phyloP scores from a whole-genome alignment of 2,329 filamentous ascomycete species.

The Rugonectria rugulosa region DNA sequence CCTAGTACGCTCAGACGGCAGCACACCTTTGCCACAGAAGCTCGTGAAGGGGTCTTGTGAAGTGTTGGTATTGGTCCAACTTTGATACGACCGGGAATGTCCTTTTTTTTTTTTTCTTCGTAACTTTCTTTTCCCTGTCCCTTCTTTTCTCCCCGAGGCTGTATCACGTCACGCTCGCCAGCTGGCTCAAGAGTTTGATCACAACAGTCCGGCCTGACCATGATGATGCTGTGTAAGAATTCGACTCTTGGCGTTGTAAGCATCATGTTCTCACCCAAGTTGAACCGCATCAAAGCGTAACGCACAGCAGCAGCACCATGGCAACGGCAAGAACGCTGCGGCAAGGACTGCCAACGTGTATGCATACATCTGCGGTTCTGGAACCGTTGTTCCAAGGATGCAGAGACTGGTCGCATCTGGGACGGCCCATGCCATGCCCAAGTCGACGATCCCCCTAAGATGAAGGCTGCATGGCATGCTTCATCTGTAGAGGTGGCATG shows the following conservation, averaged over 20 bases:
- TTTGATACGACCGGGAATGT: slow-evolving; percentile 28
- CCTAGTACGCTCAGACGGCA: slow-evolving; percentile 8
- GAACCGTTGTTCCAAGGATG: not conserved
- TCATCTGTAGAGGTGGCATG: slow-evolving; percentile 2
- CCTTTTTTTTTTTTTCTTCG: slow-evolving; percentile 7
- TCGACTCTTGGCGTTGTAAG: slow-evolving; percentile 27
- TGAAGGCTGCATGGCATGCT: slow-evolving; percentile 1
- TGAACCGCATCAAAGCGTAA: slow-evolving; percentile 9
- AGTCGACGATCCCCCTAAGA: not conserved
- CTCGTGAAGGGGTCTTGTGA: slow-evolving; percentile 39
- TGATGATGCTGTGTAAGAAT: slow-evolving; percentile 28
- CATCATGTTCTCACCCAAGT: slow-evolving; percentile 3
- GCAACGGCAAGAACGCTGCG: not conserved
- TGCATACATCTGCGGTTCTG: not conserved
- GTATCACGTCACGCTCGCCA: slow-evolving; percentile 37
- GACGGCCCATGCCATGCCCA: not conserved
- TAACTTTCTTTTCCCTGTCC: not conserved
- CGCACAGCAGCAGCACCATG: not conserved
- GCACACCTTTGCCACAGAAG: slow-evolving; percentile 40
- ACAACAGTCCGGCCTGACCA: not conserved
- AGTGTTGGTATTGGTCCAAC: slow-evolving; percentile 43
- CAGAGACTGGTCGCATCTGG: not conserved
- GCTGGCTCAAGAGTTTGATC: not conserved
- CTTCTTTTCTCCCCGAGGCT: slow-evolving; percentile 27
- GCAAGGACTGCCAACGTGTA: slow-evolving; percentile 1